Conservation (phyloP, 768 basidiomycete species). For the Royoungia palumana region DNA sequence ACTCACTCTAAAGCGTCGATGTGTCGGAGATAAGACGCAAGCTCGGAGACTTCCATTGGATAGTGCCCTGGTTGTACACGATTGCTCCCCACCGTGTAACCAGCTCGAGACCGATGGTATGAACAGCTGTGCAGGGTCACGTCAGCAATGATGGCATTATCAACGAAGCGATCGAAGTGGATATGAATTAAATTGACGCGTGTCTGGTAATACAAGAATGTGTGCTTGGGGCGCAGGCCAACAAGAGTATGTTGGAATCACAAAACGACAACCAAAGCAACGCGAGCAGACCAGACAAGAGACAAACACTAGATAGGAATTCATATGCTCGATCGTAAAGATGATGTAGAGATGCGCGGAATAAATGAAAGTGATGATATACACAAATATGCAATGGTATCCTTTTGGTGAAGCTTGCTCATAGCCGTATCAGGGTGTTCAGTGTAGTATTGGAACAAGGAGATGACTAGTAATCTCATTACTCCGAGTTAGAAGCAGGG, state of each 20-base stretch:
- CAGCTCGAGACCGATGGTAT: too few species aligned
- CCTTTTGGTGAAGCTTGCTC: slow-evolving; percentile 14
- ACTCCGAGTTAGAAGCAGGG: slow-evolving; percentile 19
- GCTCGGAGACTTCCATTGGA: not conserved
- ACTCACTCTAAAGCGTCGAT: not conserved
- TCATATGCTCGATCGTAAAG: slow-evolving; percentile 26
- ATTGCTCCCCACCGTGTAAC: too few species aligned
- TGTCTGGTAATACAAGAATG: slow-evolving; percentile 33
- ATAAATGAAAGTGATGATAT: slow-evolving; percentile 34
- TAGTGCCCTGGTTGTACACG: too few species aligned
- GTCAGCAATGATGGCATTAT: slow-evolving; percentile 2
- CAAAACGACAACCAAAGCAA: slow-evolving; percentile 28
- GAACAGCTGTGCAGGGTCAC: slow-evolving; percentile 8
- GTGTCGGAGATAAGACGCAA: not conserved
- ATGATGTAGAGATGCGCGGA: slow-evolving; percentile 27
- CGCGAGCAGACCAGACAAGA: slow-evolving; percentile 27
- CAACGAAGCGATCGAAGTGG: not conserved
- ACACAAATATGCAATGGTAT: slow-evolving; percentile 34
- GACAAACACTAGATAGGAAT: slow-evolving; percentile 18
- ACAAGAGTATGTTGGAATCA: slow-evolving; percentile 25
- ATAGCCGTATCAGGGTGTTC: slow-evolving; percentile 3
- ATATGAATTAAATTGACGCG: slow-evolving; percentile 29
- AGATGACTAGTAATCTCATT: slow-evolving; percentile 1
- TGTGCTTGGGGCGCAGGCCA: slow-evolving; percentile 27
- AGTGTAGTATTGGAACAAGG: not conserved